Evolutionary conservation across 257 asterid genomes (phyloP), one percentile per base, ranked within the genome.

Genomic region (Agastache rugosa): DNA sequence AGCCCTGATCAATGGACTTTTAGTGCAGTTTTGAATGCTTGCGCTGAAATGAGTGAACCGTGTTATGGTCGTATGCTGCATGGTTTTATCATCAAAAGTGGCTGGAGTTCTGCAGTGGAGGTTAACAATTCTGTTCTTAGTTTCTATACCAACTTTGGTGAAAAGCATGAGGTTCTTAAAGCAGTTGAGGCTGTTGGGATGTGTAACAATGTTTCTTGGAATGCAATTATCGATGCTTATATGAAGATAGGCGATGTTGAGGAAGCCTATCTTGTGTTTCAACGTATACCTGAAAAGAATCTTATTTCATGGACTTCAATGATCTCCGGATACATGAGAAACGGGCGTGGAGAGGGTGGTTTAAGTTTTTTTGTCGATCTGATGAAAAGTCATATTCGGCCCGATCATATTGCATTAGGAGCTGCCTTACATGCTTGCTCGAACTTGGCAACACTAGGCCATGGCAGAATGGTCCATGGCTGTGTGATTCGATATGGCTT

Each of bases 371-470:
- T 89, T 54, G 31, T 80, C 11, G 81, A 76, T 29, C 62, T 89
- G 81, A 64, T 51, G 67, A 81, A 71, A 45, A 78, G 71, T 34
- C 83, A 76, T 45, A 71, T 87, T 15, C 55, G 14, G 56, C 94
- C 94, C 0, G 97, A 89, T 78, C 86, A 86, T 72, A 74, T 85
- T 67, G 85, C 90, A 3, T 76, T 89, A 53, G 97, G 97, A 67
- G 90, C 89, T 20, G 84, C 87, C 73, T 81, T 91, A 74, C 92
- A 87, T 55, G 92, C 96, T 47, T 89, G 97, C 66, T 87, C 97
- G 50, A 85, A 56, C 79, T 54, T 78, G 76, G 85, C 82, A 9
- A 77, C 84, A 5, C 69, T 84, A 19, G 79, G 80, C 44, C 79
- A 77, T 54, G 88, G 86, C 50, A 76, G 79, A 71, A 76, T 83